Base-by-base conservation (phyloP, 1,139 yeast species). In the Candida sanyaensis region DNA sequence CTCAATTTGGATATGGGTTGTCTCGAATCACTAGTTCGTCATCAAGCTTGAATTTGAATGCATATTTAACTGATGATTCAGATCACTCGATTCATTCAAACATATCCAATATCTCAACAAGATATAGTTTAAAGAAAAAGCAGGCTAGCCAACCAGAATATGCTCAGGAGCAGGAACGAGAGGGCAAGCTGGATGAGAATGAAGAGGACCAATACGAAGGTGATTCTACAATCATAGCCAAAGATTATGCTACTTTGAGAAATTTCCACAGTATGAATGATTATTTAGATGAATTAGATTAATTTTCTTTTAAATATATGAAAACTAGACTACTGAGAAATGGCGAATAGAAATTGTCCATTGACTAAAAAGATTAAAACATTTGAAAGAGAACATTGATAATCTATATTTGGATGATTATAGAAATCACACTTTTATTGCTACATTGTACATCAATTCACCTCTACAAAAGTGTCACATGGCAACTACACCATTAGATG, bases 11-110 rank as follows among this genome's bases (percentile, higher is more conserved):
- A 5, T 60, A 59, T 45, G 68, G 67, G 5, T 57, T 74, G 10
- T 58, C 66, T 44, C 59, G 72, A 37, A 71, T 75, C 30, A 65
- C 78, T 38, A 72, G 78, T 52, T 70, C 77, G 21, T 69, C 69
- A 47, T 71, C 77, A 30, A 71, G 77, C 33, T 63, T 75, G 37
- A 75, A 75, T 52, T 64, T 75, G 45, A 70, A 75, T 53, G 79
- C 77, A 7, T 75, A 73, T 50, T 62, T 75, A 43, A 73, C 78
- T 4, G 79, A 74, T 50, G 75, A 68, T 40, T 54, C 60, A 6
- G 57, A 51, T 29, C 37, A 27, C n/a, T 29, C 30, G 6, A 23
- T 40, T 9, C 43, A 38, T 26, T 47, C 44, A n/a, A 42, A 42
- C 27, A 41, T 41, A 10, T 39, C 42, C 24, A 50, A 40, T 28